Evolutionary conservation across 495 filamentous ascomycete species (phyloP).

Genomic region (Neurospora sp.): DNA sequence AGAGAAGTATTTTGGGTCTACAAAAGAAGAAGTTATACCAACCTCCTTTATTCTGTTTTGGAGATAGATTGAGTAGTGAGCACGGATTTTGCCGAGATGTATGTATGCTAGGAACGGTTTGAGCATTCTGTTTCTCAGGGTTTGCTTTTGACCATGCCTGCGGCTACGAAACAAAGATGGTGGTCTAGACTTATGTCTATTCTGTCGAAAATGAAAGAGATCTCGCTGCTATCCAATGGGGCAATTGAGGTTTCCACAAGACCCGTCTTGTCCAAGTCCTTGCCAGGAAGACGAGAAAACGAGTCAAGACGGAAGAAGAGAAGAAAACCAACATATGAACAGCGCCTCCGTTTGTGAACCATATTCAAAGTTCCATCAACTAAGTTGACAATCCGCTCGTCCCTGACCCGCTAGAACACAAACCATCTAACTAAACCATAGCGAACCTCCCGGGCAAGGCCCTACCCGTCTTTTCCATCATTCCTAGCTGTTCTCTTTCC

Average conservation of each 20-base stretch:
- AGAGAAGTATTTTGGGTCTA: not conserved
- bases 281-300: not conserved
- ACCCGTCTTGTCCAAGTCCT: not conserved
- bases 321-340: not conserved
- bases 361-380: not conserved
- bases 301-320: not conserved
- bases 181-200: no score
- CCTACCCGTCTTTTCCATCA: not conserved
- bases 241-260: not conserved
- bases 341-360: no score
- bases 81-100: not conserved
- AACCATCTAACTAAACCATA: not conserved
- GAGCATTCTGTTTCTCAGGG: not conserved
- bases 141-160: no score
- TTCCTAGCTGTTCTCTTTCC: not conserved
- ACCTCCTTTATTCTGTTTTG: not conserved
- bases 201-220: not conserved
- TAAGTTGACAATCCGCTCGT: not conserved
- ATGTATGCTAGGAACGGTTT: not conserved
- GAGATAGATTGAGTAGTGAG: not conserved
- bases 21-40: not conserved
- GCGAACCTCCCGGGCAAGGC: not conserved
- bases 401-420: not conserved
- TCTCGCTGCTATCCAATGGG: not conserved
- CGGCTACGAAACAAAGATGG: no score